Evolutionary conservation across 805 yeast species (phyloP).

Genomic region (Ogataea minuta): DNA sequence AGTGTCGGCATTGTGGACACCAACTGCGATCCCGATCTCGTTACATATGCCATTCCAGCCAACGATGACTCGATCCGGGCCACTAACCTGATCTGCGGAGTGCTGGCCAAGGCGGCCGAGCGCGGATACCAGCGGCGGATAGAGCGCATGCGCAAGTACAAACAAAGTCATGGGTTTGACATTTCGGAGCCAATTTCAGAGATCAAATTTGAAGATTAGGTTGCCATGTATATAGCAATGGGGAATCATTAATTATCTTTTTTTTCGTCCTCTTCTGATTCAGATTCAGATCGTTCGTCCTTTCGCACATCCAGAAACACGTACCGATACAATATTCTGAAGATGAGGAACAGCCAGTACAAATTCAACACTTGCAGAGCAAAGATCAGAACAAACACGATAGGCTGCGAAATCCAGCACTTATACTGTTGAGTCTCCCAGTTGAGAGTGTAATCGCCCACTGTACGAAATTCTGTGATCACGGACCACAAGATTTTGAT

Average conservation of each 20-base stretch:
- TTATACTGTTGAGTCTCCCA: slow-evolving; percentile 93
- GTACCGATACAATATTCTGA: slow-evolving; percentile 72
- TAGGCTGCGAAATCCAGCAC: slow-evolving; percentile 92
- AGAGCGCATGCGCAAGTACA: slow-evolving; percentile 35
- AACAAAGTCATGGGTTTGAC: slow-evolving; percentile 30
- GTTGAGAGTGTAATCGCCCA: slow-evolving; percentile 77
- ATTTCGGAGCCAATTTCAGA: slow-evolving; percentile 19
- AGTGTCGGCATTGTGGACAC: slow-evolving; percentile 94
- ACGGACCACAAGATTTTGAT: slow-evolving; percentile 79
- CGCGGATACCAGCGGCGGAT: slow-evolving; percentile 65
- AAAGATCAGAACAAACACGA: slow-evolving; percentile 72
- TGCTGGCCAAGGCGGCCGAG: slow-evolving; percentile 82
- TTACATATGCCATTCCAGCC: slow-evolving; percentile 94
- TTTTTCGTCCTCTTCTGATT: slow-evolving; percentile 50
- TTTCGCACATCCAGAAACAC: slow-evolving; percentile 56
- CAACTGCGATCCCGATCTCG: slow-evolving; percentile 83
- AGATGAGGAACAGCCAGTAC: slow-evolving; percentile 83
- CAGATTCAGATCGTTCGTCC: slow-evolving; percentile 89
- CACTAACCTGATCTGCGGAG: slow-evolving; percentile 75
- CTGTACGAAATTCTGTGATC: slow-evolving; percentile 79
- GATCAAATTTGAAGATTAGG: slow-evolving; percentile 1
- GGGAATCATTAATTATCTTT: slow-evolving; percentile 17
- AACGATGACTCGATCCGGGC: slow-evolving; percentile 90
- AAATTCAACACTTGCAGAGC: slow-evolving; percentile 83
- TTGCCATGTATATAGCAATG: slow-evolving; percentile 10